Evolutionary conservation across 2,329 filamentous ascomycete species (phyloP), one percentile per base, ranked within the genome.

Genomic region (Fusarium praegraminearum): DNA sequence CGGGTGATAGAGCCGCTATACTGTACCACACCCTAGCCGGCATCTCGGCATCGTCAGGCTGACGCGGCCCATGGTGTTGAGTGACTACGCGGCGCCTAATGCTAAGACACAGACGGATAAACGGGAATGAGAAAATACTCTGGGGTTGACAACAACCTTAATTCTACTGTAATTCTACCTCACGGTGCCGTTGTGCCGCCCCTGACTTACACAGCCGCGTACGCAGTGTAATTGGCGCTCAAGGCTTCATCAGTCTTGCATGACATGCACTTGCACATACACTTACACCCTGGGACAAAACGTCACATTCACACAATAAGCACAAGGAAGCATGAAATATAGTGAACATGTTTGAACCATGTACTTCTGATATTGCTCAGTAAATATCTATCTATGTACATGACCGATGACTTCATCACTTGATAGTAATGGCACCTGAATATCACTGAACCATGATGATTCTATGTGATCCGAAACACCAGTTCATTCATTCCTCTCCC

Each of bases 381-480:
- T 57, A 57, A 54, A 22, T 16, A 36, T 22, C 59, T 71, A 74
- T 63, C 59, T 71, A 74, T 63, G 61, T 69, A 71, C 70, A 67
- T 54, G 46, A 57, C 56, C 38, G 47, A 22, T 65, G 32, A 41
- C 15, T 56, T 46, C 38, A 44, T 47, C 47, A 33, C 44, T 18
- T 13, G 24, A 24, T 33, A 36, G 66, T 59, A 43, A 67, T 49
- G 35, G 40, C 44, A 65, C 49, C 49, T 26, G 47, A 68, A 73
- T 67, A 74, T 51, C 64, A 54, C 54, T 36, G 20, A 60, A 58
- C 24, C 45, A 49, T 46, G 54, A 43, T 53, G 67, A 26, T 52
- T 44, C 55, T 45, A 30, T 49, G 47, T 71, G 49, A 59, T 38
- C 57, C 54, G 18, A 41, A 67, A 73, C 70, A 71, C 70, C 70